A percentile compares a stretch with the other conserved stretches of the same genome.
phyloP scores from a whole-genome alignment of 148 eudicot genomes.

The Rhododendron kiyosumense region DNA sequence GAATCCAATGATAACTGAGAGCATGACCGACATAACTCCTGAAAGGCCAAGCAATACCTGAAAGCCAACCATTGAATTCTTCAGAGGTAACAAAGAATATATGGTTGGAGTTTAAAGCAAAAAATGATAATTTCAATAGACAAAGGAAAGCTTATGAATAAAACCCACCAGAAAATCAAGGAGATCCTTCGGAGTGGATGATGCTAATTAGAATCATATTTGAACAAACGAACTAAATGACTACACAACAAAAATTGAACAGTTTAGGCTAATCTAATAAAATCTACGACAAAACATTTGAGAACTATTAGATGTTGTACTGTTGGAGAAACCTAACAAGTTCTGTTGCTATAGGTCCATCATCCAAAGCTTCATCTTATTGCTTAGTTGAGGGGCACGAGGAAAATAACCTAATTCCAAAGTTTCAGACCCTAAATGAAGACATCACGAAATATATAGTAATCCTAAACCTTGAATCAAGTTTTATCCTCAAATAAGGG shows the following conservation, averaged over 20 bases:
- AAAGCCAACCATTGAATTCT: conserved; percentile 7
- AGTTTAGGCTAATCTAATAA: not conserved
- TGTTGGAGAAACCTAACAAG: not conserved
- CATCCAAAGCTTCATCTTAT: not conserved
- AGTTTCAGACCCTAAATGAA: not conserved
- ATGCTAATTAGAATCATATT: not conserved
- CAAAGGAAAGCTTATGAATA: not conserved
- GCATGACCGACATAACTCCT: conserved; percentile 90
- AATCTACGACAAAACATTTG: not conserved
- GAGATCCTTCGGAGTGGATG: not conserved
- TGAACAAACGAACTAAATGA: not conserved
- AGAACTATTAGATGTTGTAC: not conserved
- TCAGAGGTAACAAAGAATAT: not conserved
- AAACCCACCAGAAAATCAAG: not conserved
- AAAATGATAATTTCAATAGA: not conserved
- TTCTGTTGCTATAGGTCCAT: not conserved
- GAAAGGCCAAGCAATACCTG: conserved; percentile 94
- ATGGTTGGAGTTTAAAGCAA: not conserved
- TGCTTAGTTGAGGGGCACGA: not conserved
- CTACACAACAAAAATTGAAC: not conserved
- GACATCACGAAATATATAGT: not conserved
- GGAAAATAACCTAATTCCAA: not conserved
- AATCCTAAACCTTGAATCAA: not conserved
- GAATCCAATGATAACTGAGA: conserved; percentile 88
- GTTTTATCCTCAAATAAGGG: not conserved